A percentile compares a stretch with the other conserved stretches of the same genome.
These are phyloP conservation scores for Mycena crocata DNA, from an alignment of 768 basidiomycete genomes.

Conservation along the genomic window DNA sequence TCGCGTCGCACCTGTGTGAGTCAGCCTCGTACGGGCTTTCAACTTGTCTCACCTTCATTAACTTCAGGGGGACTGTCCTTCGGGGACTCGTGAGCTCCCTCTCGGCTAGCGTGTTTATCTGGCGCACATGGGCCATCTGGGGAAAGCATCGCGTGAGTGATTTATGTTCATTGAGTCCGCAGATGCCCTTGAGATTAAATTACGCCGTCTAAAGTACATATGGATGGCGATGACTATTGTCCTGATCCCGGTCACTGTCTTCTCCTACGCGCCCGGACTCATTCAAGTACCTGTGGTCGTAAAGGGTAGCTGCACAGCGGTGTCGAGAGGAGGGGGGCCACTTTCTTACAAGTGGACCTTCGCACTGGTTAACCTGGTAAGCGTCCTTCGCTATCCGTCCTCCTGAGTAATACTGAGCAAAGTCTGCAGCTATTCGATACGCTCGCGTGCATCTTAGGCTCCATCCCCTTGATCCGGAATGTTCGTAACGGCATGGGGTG, in stretches of 20 bases:
- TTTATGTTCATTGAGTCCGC: background rate
- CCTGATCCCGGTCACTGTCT: background rate
- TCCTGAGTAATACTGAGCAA: background rate
- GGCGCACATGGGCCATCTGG: conserved; percentile 4
- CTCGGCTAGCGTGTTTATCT: background rate
- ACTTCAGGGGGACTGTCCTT: background rate
- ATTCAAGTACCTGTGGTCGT: background rate
- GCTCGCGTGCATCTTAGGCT: background rate
- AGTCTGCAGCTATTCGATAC: background rate
- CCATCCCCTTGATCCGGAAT: background rate
- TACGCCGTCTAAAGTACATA: background rate
- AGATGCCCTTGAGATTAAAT: no score
- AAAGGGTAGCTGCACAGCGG: background rate
- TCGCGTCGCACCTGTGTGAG: conserved; percentile 5
- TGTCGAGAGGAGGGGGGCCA: background rate
- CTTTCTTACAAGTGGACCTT: conserved; percentile 4
- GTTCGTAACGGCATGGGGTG: background rate
- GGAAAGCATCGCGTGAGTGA: background rate
- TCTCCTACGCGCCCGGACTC: background rate
- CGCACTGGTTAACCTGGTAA: background rate
- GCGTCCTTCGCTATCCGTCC: background rate
- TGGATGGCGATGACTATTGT: background rate
- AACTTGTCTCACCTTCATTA: background rate
- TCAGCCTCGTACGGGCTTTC: background rate
- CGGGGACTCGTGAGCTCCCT: background rate